Percentiles rank a stretch among this genome's conserved stretches.
Evolutionary conservation across 371 early-diverging fungal genomes (phyloP).

Genomic region (Apophysomyces elegans): DNA sequence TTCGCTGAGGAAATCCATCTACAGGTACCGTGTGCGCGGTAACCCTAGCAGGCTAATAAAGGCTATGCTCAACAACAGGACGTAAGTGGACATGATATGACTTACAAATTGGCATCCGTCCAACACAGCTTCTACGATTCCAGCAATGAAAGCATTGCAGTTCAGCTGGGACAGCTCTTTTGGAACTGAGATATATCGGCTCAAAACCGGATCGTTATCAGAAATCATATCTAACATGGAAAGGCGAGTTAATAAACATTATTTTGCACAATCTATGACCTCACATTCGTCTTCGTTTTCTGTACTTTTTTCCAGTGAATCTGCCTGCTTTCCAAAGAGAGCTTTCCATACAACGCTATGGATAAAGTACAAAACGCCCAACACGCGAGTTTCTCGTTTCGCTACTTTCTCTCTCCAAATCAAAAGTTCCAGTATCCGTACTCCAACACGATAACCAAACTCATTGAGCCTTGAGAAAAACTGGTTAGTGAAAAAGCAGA

Average conservation of each 20-base stretch:
- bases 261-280: background rate
- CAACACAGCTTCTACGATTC: constrained; percentile 93
- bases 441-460: constrained; percentile 93
- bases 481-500: background rate
- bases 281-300: constrained; percentile 95
- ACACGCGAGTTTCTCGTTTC: constrained; percentile 86
- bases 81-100: constrained; percentile 7
- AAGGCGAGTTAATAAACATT: background rate
- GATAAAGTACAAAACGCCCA: constrained; percentile 88
- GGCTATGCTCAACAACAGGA: background rate
- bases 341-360: constrained; percentile 92
- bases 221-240: constrained; percentile 87
- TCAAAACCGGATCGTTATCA: constrained; percentile 91
- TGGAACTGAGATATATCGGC: constrained; percentile 91
- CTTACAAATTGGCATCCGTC: constrained; percentile 92
- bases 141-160: constrained; percentile 93
- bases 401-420: constrained; percentile 85
- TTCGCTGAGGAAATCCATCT: constrained; percentile 89
- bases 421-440: constrained; percentile 82
- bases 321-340: constrained; percentile 93
- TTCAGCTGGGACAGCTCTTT: constrained; percentile 90
- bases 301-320: constrained; percentile 92
- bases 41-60: constrained; percentile 83
- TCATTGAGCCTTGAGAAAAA: constrained; percentile 72
- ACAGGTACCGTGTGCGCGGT: constrained; percentile 92